Base-by-base conservation (phyloP, 1,284 basidiomycete genomes). In the Pascua guehoae region DNA sequence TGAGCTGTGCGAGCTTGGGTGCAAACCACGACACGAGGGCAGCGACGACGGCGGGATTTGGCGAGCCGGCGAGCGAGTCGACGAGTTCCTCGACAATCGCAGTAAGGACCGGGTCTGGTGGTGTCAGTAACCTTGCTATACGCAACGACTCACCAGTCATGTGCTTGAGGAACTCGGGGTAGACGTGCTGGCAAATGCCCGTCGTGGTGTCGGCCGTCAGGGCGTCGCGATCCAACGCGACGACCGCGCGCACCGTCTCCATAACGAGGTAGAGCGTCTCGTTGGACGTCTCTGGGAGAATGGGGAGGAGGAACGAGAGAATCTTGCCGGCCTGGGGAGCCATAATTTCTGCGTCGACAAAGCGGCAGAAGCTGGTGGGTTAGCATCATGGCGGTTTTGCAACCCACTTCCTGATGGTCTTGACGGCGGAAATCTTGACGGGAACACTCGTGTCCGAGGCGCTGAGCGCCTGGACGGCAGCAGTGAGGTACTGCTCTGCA, bases 381-480 rank as follows among this genome's bases (percentile, higher is more conserved):
- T 40, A 53, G 36, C 42, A 40, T 5, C 2, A n/a, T n/a, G n/a
- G n/a, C n/a, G n/a, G n/a, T n/a, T n/a, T n/a, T n/a, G n/a, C n/a
- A n/a, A 68, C 84, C 58, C 68, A 94, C 93, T 94, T 92, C 69
- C 88, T 86, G 47, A 95, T 82, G 1, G 93, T 91, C 73, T 90
- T 89, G 40, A 98, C 88, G 14, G 94, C 94, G 4, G 91, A 95
- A 4, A 98, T 81, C 77, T 96, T 98, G 70, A 97, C 88, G 0
- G 91, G 88, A 15, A 91, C 82, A 15, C 85, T 82, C 0, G 88
- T 85, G 32, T 84, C 82, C 17, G 72, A 69, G 0, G 85, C 82
- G 70, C 92, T 89, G n/a, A 98, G 82, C 1, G 90, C 90, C 44
- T 86, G 83, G 37, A 95, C 82, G 0, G 93, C 89, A 8, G 90